Base-by-base conservation (phyloP, 2,329 filamentous ascomycete genomes). In the Aspergillus luchuensis region DNA sequence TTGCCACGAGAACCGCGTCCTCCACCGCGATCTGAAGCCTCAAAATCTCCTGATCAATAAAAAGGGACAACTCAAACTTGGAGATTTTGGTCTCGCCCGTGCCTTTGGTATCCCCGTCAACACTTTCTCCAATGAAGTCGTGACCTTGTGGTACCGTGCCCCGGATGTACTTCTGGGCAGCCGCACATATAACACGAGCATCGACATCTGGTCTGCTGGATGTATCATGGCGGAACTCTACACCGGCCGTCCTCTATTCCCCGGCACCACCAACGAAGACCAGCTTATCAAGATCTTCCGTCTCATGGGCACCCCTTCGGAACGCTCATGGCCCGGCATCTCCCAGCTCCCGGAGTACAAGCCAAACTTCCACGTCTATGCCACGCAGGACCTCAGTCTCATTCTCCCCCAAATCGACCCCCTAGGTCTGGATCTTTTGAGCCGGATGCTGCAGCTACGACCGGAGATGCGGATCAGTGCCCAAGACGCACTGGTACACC, bases 221-320 rank as follows among this genome's bases (percentile, higher is more conserved):
- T 99, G 95, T 78, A 99, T 99, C 82, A 98, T 99, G 95, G 95
- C 95, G 8, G 95, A 99, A 79, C 97, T 99, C 92, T 98, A 96
- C 78, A 97, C 94, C 0, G 95, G 95, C 4, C 87, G 95, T 17
- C 95, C 95, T 0, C 85, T 99, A 6, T 99, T 99, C 80, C 95
- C 95, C 0, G 95, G 95, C 60, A 99, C 95, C 1, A 97, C 95
- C 39, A 99, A 99, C 76, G 95, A 99, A 77, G 95, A 99, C 74
- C 95, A 99, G 77, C 88, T 98, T 55, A 85, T 96, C 65, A 92
- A 96, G 75, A 99, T 99, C 77, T 99, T 99, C 85, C 87, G 95
- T 61, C 89, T 99, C 63, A 99, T 99, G 95, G 95, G 95, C 63
- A 99, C 95, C 0, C 95, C 95, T 0, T 96, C 91, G 0, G 95